Base-by-base conservation (phyloP, 1,139 yeast genomes). In the Suzukiozyma palmioleophila region DNA sequence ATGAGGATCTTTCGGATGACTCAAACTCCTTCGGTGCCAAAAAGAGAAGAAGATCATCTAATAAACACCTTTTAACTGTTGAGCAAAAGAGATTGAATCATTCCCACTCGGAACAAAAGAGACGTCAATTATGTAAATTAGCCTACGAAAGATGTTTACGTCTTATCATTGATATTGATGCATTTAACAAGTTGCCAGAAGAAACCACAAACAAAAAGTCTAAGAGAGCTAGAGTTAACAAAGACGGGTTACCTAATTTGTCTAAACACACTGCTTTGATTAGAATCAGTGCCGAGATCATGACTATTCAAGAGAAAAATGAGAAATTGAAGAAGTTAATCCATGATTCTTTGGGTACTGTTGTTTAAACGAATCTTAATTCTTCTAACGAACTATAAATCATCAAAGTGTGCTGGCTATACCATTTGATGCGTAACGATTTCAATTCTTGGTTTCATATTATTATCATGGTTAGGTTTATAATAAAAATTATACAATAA, bases 21-120 rank as follows among this genome's bases (percentile, higher is more conserved):
- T 6, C 31, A n/a, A 18, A 26, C 26, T 32, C 32, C 15, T 18
- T 16, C 11, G 37, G 35, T 12, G 30, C 40, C 3, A 57, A 53
- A 38, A 65, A 62, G 48, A 56, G 65, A 36, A 59, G 57, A 44
- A 58, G 67, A 44, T 55, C 64, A 14, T 51, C 62, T 13, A 59
- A 63, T 48, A 77, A 67, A 60, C 81, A 70, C n/a, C 56, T 69
- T 11, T 66, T 84, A 21, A 60, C 84, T 0, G 73, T 77, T 38
- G 84, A 81, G 50, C 88, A 85, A 54, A 84, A 83, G 53, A 70
- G 92, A 40, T 57, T 71, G 40, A 83, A 84, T 52, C 96, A 87
- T 57, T 79, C 85, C 7, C 69, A 77, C 37, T 79, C 86, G 39
- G 96, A 87, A 57, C 88, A 86, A 59, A 77, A 78, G 51, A 73